Conservation (phyloP, 345 rosid species). For the Mallotus nudiflorus region DNA sequence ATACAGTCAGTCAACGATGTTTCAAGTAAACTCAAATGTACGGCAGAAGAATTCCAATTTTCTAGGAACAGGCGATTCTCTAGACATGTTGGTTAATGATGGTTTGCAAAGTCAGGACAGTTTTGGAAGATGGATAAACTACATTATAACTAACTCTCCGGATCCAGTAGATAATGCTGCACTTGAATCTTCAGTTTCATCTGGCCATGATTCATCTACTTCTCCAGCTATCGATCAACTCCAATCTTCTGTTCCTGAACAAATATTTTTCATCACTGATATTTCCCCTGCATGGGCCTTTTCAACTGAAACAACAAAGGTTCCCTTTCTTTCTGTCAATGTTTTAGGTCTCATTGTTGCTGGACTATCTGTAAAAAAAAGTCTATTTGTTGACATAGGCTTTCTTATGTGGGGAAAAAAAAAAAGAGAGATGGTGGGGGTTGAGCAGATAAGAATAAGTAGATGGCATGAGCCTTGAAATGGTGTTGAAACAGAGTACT, state of each 20-base stretch:
- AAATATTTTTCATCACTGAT: conserved; percentile 69
- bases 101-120: conserved; percentile 79
- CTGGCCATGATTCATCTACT: conserved; percentile 40
- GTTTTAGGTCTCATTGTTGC: neutral
- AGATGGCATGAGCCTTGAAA: too few relatives aligned
- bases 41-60: conserved; percentile 35
- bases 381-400: neutral
- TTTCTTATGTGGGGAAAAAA: neutral
- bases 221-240: conserved; percentile 40
- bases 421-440: too few relatives aligned
- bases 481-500: too few relatives aligned
- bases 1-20: conserved; percentile 32
- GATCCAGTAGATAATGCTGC: conserved; percentile 46
- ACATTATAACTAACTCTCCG: conserved; percentile 50
- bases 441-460: too few relatives aligned
- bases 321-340: conserved; percentile 15
- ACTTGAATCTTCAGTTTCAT: conserved; percentile 47
- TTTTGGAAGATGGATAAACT: conserved; percentile 82
- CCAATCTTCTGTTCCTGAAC: conserved; percentile 44
- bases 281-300: conserved; percentile 85
- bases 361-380: too few relatives aligned
- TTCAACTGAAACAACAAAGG: conserved; percentile 87
- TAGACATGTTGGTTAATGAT: conserved; percentile 45
- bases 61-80: conserved; percentile 37
- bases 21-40: conserved; percentile 35